Evolutionary conservation across 2,329 filamentous ascomycete species (phyloP).

Genomic region (Blumeria hordei): DNA sequence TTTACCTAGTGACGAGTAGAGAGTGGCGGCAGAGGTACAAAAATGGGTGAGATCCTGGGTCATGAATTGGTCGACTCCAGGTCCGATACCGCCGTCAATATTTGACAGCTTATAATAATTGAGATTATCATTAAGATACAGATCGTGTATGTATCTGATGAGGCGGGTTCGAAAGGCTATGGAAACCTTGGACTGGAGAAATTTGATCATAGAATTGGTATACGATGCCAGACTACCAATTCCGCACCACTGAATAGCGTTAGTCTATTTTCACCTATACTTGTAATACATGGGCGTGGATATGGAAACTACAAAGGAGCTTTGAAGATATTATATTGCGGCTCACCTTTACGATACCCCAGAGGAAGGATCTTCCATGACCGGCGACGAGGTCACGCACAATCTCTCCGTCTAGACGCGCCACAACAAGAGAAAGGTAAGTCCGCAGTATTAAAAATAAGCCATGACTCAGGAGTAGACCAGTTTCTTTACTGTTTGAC

Average conservation of each 20-base stretch:
- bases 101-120: conserved; percentile 95
- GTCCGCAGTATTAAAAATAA: conserved; percentile 78
- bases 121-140: conserved; percentile 83
- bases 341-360: conserved; percentile 57
- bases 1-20: conserved; percentile 95
- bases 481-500: conserved; percentile 89
- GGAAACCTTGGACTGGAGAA: conserved; percentile 87
- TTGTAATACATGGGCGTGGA: too few species aligned
- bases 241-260: conserved; percentile 48
- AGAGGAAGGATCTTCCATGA: conserved; percentile 67
- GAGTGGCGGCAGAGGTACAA: conserved; percentile 69
- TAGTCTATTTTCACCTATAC: neutral
- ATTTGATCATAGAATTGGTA: conserved; percentile 98
- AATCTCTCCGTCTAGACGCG: conserved; percentile 82
- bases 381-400: conserved; percentile 90
- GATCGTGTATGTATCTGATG: conserved; percentile 87
- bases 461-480: conserved; percentile 67
- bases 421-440: conserved; percentile 82
- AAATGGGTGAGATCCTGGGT: conserved; percentile 92
- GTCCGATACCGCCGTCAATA: conserved; percentile 74
- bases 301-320: neutral
- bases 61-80: conserved; percentile 88
- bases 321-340: neutral
- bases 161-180: conserved; percentile 91
- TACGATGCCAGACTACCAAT: conserved; percentile 86